Evolutionary conservation across 495 filamentous ascomycete species (phyloP), one percentile per base, ranked within the genome.

Genomic region (Penicillium malachiteum): DNA sequence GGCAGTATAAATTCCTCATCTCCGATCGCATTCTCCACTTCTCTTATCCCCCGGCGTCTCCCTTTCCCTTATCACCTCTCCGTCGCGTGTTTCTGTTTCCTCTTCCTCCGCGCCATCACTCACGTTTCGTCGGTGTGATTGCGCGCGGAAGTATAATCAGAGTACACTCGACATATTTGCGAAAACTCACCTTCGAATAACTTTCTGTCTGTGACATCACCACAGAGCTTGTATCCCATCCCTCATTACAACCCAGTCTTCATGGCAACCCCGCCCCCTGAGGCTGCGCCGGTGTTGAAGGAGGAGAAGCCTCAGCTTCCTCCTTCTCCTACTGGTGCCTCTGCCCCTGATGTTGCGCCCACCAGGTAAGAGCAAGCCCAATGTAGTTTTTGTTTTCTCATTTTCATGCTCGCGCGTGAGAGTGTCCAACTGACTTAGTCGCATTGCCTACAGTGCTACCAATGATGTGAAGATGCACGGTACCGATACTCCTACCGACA

Each of bases 211-310:
- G 54, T 47, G 43, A 46, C 43, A 50, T 50, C 48, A 38, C 48
- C 48, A 37, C 18, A 50, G 11, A 40, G 17, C 35, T 50, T 50
- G 34, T 40, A 39, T 40, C 48, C 16, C 35, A 5, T 26, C 3
- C 16, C 33, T 13, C 52, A 26, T 54, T 65, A 54, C 58, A 58
- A 42, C 54, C 58, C 50, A 56, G 34, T 52, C 58, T 64, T 59
- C 64, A 78, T 78, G 76, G 76, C 76, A 64, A 78, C 76, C 49
- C 76, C 76, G 68, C 76, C 76, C 69, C 74, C 76, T 32, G 76
- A 78, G 71, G 73, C 66, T 43, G 44, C 70, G 56, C 49, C 62
- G 33, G 48, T 44, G 3, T 14, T 71, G 40, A 78, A 77, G 67
- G 72, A 75, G 66, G 74, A 75, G 51, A 77, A 78, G 71, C 73